Base-by-base conservation (phyloP, 495 filamentous ascomycete genomes). In the Aspergillus biplanus region DNA sequence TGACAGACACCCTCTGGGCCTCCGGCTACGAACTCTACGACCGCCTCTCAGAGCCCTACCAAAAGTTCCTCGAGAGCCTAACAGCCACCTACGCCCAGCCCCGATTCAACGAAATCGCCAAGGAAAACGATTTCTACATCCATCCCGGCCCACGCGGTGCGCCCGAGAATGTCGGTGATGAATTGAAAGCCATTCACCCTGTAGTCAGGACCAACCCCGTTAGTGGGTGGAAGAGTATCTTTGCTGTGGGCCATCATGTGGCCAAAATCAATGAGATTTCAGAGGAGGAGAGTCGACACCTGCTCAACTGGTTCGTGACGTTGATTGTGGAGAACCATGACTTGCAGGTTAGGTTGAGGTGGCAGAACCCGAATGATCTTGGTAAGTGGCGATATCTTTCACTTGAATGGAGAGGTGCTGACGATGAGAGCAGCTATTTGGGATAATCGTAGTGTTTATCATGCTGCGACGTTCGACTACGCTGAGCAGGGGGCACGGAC, bases 181-280 rank as follows among this genome's bases (percentile, higher is more conserved):
- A 82, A 3, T 73, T 92, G 6, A 79, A 75, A 33, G 85, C 88
- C 5, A 69, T 83, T 6, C 89, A 91, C 70, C 86, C 88, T 0
- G 65, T 91, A 7, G 73, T 92, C 16, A 86, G 90, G 18, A 92
- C 89, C 7, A 89, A 92, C 72, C 89, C 90, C 0, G 85, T 92
- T 0, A 91, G 89, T 0, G 90, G 89, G 4, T 92, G 90, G 89
- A 91, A 90, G 75, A 79, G 72, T 27, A 71, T 93, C n/a, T 92
- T 89, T 66, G 83, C 82, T 0, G 79, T 86, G 4, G 69, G 69
- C 4, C 59, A 58, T 6, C 60, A 69, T 48, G 63, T 68, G 5
- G 39, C 58, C 35, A 27, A 47, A 5, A 68, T 71, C 32, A 65
- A 71, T 21, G 69, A 52, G 4, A 7, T 70, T 4, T n/a, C 52